A percentile compares a stretch with the other conserved stretches of the same genome.
Conservation (phyloP, 2,329 filamentous ascomycete genomes). For the Calonectria leucothoes region DNA sequence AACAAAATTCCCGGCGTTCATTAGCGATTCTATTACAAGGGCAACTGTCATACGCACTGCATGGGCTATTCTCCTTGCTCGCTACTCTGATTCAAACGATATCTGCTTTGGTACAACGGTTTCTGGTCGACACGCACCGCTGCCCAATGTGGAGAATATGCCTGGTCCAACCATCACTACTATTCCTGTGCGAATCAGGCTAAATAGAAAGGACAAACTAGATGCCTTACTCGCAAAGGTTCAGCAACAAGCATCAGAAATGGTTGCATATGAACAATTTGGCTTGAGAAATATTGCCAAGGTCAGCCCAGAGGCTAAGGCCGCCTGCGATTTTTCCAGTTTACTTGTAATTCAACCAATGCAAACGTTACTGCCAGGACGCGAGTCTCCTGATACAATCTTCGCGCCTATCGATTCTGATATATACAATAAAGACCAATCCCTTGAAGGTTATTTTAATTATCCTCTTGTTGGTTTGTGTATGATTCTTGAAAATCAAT, state of each 20-base stretch:
- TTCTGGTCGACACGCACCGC: constrained; percentile 49
- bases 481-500: background rate
- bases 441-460: background rate
- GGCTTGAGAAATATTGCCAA: constrained; percentile 36
- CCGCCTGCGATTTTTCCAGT: constrained; percentile 42
- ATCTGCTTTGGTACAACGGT: constrained; percentile 57
- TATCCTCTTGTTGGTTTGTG: background rate
- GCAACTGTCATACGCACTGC: constrained; percentile 51
- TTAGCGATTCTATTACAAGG: constrained; percentile 4
- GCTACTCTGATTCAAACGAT: constrained; percentile 56
- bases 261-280: constrained; percentile 31
- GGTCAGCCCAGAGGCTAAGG: constrained; percentile 10
- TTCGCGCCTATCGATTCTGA: background rate
- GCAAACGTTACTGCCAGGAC: background rate
- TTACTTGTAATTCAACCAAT: constrained; percentile 42
- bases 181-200: constrained; percentile 52
- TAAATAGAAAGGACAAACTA: constrained; percentile 41
- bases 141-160: constrained; percentile 34
- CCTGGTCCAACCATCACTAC: constrained; percentile 51
- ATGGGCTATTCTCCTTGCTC: constrained; percentile 60
- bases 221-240: constrained; percentile 12
- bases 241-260: constrained; percentile 27
- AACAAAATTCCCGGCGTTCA: background rate
- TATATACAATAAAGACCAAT: background rate
- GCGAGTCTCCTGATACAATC: background rate